A percentile compares a stretch with the other conserved stretches of the same genome.
Evolutionary conservation across 1,139 yeast species (phyloP).

Genomic region (Candida pseudoviswanathii): DNA sequence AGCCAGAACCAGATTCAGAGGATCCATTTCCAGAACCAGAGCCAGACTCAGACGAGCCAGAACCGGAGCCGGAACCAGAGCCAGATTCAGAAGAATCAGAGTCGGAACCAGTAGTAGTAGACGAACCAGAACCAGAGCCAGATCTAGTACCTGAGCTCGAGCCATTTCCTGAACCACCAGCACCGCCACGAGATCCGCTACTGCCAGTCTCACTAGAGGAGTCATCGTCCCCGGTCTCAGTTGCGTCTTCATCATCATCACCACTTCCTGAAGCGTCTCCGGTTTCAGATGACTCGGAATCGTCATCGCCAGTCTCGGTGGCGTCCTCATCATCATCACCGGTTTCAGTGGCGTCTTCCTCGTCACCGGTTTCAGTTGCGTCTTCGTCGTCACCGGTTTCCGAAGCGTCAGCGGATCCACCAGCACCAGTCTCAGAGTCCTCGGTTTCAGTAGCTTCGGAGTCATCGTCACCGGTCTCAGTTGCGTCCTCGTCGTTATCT

Average conservation of each 20-base stretch:
- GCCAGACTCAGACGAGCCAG: background rate
- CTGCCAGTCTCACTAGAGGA: background rate
- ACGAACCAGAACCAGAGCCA: slow-evolving; percentile 1
- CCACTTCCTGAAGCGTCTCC: background rate
- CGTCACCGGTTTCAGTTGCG: background rate
- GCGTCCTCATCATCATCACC: background rate
- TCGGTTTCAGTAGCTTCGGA: background rate
- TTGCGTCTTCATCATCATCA: background rate
- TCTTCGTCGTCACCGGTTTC: background rate
- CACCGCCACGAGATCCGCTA: background rate
- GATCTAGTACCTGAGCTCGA: background rate
- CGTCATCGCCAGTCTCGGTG: background rate
- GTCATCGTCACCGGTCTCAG: background rate
- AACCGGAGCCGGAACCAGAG: slow-evolving; percentile 6
- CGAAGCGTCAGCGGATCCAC: background rate
- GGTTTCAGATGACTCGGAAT: background rate
- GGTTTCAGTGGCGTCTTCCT: background rate
- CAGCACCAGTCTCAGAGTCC: background rate
- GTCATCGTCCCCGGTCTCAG: background rate
- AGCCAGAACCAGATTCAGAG: slow-evolving; percentile 2
- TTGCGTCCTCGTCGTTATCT: background rate
- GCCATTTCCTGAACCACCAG: background rate
- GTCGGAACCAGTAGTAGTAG: slow-evolving; percentile 5
- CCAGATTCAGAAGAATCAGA: slow-evolving; percentile 11
- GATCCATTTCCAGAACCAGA: slow-evolving; percentile 1